phyloP scores from a whole-genome alignment of 2,329 filamentous ascomycete genomes.

The Alternaria consortialis region DNA sequence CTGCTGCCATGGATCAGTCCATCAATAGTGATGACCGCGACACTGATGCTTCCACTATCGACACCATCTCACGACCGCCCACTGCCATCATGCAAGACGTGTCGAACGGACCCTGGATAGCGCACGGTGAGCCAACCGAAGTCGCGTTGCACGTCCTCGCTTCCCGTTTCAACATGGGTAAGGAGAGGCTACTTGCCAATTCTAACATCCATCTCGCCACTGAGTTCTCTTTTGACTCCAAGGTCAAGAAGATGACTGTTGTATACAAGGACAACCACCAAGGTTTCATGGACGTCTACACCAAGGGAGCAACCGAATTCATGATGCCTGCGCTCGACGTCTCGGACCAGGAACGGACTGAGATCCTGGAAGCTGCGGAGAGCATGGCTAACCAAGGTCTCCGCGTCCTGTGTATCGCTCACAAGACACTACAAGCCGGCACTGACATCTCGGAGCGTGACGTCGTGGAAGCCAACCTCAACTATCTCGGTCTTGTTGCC shows the following conservation, averaged over 20 bases:
- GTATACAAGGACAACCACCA: constrained; percentile 46
- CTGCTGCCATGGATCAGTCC: constrained; percentile 46
- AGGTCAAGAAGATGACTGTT: constrained; percentile 53
- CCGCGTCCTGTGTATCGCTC: constrained; percentile 51
- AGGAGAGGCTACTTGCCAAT: constrained; percentile 37
- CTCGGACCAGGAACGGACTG: constrained; percentile 39
- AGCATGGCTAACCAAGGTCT: constrained; percentile 51
- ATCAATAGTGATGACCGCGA: constrained; percentile 41
- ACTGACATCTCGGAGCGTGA: constrained; percentile 58
- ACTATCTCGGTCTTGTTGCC: constrained; percentile 81
- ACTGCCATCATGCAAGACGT: constrained; percentile 35
- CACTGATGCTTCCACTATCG: constrained; percentile 44
- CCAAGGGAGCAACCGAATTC: constrained; percentile 52
- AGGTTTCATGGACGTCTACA: constrained; percentile 46
- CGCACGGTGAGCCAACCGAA: constrained; percentile 51
- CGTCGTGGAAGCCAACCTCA: constrained; percentile 72
- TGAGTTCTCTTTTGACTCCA: constrained; percentile 53
- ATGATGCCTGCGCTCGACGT: constrained; percentile 45
- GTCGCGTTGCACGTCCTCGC: constrained; percentile 53
- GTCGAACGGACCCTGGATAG: constrained; percentile 41
- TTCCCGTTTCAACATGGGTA: constrained; percentile 50
- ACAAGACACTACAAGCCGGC: constrained; percentile 42
- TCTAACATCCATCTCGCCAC: constrained; percentile 45
- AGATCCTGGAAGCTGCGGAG: constrained; percentile 27
- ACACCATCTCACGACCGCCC: constrained; percentile 40